These are phyloP conservation scores for Plasmodium knowlesi DNA, from an alignment of 169 alveolate genomes.

Conservation along the genomic window DNA sequence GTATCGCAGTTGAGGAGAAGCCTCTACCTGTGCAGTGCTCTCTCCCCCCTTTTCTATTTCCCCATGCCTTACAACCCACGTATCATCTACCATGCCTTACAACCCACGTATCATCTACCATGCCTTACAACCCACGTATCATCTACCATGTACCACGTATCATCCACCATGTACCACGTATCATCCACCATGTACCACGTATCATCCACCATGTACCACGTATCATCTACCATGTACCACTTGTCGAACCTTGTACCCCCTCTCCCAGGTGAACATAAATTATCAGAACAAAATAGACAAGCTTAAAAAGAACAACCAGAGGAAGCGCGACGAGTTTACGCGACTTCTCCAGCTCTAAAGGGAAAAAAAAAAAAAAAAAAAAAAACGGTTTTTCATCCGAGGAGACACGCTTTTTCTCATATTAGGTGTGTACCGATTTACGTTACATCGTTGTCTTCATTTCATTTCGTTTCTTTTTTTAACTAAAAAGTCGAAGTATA, in stretches of 20 bases:
- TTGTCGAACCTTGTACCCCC: neutral
- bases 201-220: neutral
- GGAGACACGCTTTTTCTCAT: neutral
- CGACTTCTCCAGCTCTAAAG: constrained; percentile 41
- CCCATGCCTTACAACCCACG: no score
- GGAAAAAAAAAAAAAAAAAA: neutral
- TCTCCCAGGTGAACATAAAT: constrained; percentile 17
- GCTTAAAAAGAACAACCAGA: constrained; percentile 62
- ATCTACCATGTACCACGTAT: no score
- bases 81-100: no score
- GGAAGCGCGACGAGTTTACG: constrained; percentile 63
- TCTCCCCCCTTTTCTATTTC: no score
- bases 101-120: no score
- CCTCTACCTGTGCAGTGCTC: neutral
- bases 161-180: no score
- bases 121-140: no score
- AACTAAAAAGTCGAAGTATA: neutral
- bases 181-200: no score
- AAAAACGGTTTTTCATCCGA: neutral
- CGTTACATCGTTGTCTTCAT: neutral
- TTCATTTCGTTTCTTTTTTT: constrained; percentile 10
- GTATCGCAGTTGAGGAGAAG: constrained; percentile 6
- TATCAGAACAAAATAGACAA: constrained; percentile 68
- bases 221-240: neutral
- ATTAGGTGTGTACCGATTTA: neutral